Base-by-base conservation (phyloP, 2,329 filamentous ascomycete genomes). In the Fusarium tuaranense region DNA sequence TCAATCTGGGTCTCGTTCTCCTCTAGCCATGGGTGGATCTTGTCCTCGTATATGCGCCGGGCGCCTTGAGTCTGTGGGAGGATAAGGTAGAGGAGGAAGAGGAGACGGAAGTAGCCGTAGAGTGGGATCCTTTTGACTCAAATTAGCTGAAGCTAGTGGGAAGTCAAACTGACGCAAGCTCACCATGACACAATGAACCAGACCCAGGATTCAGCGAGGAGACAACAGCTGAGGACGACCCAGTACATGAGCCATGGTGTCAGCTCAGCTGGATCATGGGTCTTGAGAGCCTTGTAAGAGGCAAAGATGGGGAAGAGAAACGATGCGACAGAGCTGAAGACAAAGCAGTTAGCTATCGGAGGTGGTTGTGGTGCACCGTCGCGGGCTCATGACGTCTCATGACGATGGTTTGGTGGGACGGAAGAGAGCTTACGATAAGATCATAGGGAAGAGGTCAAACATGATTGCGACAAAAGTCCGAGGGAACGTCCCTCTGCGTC, bases 231-330 rank as follows among this genome's bases (percentile, higher is more conserved):
- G 75, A 98, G 90, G 27, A 98, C 95, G 70, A 98, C 95, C 93
- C 96, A 99, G 89, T 98, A 99, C 93, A 98, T 98, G 76, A 98
- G 90, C 97, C 97, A 99, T 92, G 96, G 96, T 74, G 94, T 94
- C 70, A 98, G 89, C 81, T 97, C 92, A 41, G 94, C 92, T 3
- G 95, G 95, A 83, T 98, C 94, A 63, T 93, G 93, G 18, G 95
- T 95, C 85, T 97, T 96, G 81, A 99, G 93, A 59, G 97, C 96
- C 88, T 98, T 98, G 89, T 98, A 98, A 74, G 96, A 98, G 76
- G 96, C 95, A 86, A 98, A 98, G 74, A 98, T 91, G 62, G 97
- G 97, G 82, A 98, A 97, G 81, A 98, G 91, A 81, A 97, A 95
- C 67, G 95, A 97, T 69, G 94, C 92, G 82, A 96, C 84, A 73